These are phyloP conservation scores for Sistotremastrum niveocremeum DNA, from an alignment of 768 basidiomycete species.

Conservation along the genomic window DNA sequence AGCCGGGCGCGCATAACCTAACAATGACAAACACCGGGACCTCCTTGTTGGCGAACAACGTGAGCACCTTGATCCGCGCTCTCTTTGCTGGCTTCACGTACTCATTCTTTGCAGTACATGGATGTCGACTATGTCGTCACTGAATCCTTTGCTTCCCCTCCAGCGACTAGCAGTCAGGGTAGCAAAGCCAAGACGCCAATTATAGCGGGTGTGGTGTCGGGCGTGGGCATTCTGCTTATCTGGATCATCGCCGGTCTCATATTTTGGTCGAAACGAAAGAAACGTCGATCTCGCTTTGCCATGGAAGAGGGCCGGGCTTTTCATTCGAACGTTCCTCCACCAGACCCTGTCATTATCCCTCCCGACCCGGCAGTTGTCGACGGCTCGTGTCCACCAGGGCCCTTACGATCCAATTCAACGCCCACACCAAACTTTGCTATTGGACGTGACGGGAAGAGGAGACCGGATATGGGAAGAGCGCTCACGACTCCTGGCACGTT, in stretches of 20 bases:
- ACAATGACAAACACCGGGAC: slow-evolving; percentile 18
- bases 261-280: neutral
- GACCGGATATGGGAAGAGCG: neutral
- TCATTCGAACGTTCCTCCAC: slow-evolving; percentile 6
- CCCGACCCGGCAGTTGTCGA: slow-evolving; percentile 56
- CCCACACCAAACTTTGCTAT: neutral
- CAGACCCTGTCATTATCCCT: slow-evolving; percentile 41
- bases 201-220: slow-evolving; percentile 46
- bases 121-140: slow-evolving; percentile 8
- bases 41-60: slow-evolving; percentile 10
- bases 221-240: slow-evolving; percentile 33
- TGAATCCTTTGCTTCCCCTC: neutral
- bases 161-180: slow-evolving; percentile 20
- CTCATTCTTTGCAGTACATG: slow-evolving; percentile 16
- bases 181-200: slow-evolving; percentile 41
- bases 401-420: slow-evolving; percentile 3
- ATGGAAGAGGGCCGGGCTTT: neutral
- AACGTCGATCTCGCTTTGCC: neutral
- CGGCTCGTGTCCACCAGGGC: slow-evolving; percentile 30
- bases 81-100: slow-evolving; percentile 22
- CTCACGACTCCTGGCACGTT: neutral
- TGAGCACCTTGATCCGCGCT: slow-evolving; percentile 14
- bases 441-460: neutral
- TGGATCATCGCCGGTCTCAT: slow-evolving; percentile 4
- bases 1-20: slow-evolving; percentile 25